Evolutionary conservation across 192 early-diverging fungal genomes (phyloP).

Genomic region (Spizellomyces sp.): DNA sequence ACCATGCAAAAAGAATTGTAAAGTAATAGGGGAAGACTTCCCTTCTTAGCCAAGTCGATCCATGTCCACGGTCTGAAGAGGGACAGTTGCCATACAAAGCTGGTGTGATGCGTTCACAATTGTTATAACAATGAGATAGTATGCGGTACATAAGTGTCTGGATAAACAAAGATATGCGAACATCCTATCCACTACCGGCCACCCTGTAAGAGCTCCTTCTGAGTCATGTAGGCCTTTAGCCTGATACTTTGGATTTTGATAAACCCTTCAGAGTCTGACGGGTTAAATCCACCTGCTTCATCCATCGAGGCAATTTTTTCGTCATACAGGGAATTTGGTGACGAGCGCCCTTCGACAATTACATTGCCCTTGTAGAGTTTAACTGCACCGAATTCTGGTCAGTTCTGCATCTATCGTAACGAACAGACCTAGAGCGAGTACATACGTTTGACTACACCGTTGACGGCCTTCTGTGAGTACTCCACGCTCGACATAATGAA

Average conservation of each 20-base stretch:
- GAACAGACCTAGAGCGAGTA: neutral
- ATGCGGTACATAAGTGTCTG: too few species aligned
- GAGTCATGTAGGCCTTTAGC: conserved; percentile 59
- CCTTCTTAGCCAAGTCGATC: too few species aligned
- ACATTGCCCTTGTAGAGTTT: conserved; percentile 97
- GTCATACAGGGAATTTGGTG: conserved; percentile 81
- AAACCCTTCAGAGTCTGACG: conserved; percentile 92
- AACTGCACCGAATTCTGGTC: conserved; percentile 41
- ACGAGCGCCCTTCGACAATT: conserved; percentile 86
- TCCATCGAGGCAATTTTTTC: conserved; percentile 97
- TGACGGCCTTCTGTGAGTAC: conserved; percentile 82
- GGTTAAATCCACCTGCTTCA: conserved; percentile 80
- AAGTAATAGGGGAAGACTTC: too few species aligned
- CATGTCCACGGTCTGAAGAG: too few species aligned
- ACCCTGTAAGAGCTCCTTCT: conserved; percentile 33
- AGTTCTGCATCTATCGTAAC: neutral
- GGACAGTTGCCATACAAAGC: too few species aligned
- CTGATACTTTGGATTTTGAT: conserved; percentile 98
- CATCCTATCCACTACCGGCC: too few species aligned
- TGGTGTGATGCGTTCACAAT: too few species aligned
- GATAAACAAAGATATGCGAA: too few species aligned
- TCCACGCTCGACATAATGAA: conserved; percentile 82
- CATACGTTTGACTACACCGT: conserved; percentile 81
- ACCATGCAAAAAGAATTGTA: too few species aligned
- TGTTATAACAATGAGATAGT: too few species aligned